Percentiles rank a stretch among this genome's conserved stretches.
These are phyloP conservation scores for Zygosaccharomyces pseudorouxii DNA, from an alignment of 805 yeast genomes.

Conservation along the genomic window DNA sequence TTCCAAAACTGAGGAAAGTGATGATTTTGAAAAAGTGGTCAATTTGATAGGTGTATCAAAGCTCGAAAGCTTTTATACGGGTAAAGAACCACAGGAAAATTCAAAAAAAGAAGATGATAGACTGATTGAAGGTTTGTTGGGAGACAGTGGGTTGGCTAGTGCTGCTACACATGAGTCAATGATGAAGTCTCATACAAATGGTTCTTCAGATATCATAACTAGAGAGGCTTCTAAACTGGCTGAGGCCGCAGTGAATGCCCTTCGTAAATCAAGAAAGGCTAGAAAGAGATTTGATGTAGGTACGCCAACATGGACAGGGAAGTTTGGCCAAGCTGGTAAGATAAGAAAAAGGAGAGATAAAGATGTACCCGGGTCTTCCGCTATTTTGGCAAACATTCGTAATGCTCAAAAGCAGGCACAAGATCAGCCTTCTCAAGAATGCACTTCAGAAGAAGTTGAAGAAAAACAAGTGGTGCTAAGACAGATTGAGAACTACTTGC, in stretches of 20 bases:
- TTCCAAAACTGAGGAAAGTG: slow-evolving; percentile 43
- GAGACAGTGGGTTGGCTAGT: slow-evolving; percentile 63
- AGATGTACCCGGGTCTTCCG: slow-evolving; percentile 20
- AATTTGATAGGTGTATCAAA: slow-evolving; percentile 68
- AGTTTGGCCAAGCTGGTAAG: slow-evolving; percentile 79
- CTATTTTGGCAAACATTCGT: slow-evolving; percentile 25
- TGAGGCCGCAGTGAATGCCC: slow-evolving; percentile 48
- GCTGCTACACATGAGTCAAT: slow-evolving; percentile 76
- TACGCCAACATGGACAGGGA: slow-evolving; percentile 95
- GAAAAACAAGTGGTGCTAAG: slow-evolving; percentile 9
- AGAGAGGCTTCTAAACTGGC: slow-evolving; percentile 58
- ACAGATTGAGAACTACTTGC: slow-evolving; percentile 39
- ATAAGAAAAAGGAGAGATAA: slow-evolving; percentile 28
- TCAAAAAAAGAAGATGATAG: slow-evolving; percentile 50
- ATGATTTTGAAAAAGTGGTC: slow-evolving; percentile 64
- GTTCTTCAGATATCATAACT: slow-evolving; percentile 41
- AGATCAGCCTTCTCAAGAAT: slow-evolving; percentile 6
- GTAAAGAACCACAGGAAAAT: slow-evolving; percentile 40
- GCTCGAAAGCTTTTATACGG: slow-evolving; percentile 58
- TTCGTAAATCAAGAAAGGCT: slow-evolving; percentile 49
- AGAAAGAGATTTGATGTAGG: slow-evolving; percentile 51
- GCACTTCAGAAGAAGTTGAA: slow-evolving; percentile 4
- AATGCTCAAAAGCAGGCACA: slow-evolving; percentile 17
- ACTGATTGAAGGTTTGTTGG: slow-evolving; percentile 70
- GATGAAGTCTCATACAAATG: slow-evolving; percentile 44